Evolutionary conservation across 352 stramenopile genomes (phyloP).

Genomic region (Globisporangium sylvaticum): DNA sequence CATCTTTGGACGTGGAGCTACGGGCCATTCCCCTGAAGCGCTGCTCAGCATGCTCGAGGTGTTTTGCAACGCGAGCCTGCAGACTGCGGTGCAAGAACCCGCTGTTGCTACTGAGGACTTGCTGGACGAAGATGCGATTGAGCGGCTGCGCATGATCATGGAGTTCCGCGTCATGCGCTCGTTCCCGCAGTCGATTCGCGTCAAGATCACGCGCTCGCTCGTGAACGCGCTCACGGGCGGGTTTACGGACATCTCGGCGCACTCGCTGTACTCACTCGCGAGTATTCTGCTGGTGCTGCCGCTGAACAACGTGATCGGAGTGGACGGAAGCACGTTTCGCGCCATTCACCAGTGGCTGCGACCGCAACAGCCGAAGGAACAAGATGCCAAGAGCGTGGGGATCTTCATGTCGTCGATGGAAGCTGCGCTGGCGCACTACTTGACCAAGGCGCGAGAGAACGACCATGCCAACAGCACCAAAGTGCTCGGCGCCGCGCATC

Average conservation of each 20-base stretch:
- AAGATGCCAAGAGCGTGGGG: neutral
- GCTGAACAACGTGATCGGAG: slow-evolving; percentile 23
- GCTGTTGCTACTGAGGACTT: slow-evolving; percentile 4
- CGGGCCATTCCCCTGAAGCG: slow-evolving; percentile 67
- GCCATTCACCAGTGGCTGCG: slow-evolving; percentile 32
- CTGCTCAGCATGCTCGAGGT: slow-evolving; percentile 62
- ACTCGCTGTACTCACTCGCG: slow-evolving; percentile 41
- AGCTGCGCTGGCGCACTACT: slow-evolving; percentile 20
- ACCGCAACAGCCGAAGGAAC: neutral
- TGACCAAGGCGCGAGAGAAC: neutral
- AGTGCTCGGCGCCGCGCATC: slow-evolving; percentile 24
- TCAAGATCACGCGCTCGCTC: slow-evolving; percentile 43
- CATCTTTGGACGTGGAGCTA: slow-evolving; percentile 44
- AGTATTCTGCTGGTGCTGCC: slow-evolving; percentile 57
- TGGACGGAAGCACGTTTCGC: slow-evolving; percentile 24
- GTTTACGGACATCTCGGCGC: slow-evolving; percentile 30
- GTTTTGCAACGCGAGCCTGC: slow-evolving; percentile 37
- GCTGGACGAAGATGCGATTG: slow-evolving; percentile 33
- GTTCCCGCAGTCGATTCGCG: slow-evolving; percentile 62
- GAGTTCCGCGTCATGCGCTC: slow-evolving; percentile 74
- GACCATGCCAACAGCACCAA: neutral
- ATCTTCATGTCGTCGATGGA: slow-evolving; percentile 14
- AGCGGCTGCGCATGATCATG: slow-evolving; percentile 62
- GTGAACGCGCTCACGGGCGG: slow-evolving; percentile 50
- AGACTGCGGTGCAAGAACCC: slow-evolving; percentile 8